phyloP scores from a whole-genome alignment of 2,329 filamentous ascomycete species.

The Magnaporthiopsis rhizophila region DNA sequence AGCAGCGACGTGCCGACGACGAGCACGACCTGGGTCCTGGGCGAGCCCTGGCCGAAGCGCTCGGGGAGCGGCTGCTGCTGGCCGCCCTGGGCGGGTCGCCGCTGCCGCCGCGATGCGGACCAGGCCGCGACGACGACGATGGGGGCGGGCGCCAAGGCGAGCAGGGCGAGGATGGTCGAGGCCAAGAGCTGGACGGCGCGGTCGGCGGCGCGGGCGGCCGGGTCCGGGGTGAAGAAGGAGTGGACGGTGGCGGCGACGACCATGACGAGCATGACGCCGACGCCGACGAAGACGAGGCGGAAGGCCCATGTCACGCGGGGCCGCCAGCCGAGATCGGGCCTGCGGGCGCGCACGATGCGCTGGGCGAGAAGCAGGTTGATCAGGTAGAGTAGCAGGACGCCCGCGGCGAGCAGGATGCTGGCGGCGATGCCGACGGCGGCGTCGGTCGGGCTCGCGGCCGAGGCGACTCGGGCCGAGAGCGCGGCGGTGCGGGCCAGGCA shows the following conservation, averaged over 20 bases:
- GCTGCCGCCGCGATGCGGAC: slow-evolving; percentile 33
- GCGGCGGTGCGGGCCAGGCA: slow-evolving; percentile 46
- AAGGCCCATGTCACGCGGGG: slow-evolving; percentile 42
- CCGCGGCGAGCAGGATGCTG: slow-evolving; percentile 63
- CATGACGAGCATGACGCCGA: slow-evolving; percentile 55
- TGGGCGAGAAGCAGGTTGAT: slow-evolving; percentile 72
- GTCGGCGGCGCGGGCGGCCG: slow-evolving; percentile 39
- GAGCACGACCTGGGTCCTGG: slow-evolving; percentile 58
- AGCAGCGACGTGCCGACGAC: slow-evolving; percentile 50
- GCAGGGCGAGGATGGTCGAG: slow-evolving; percentile 50
- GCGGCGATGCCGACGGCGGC: slow-evolving; percentile 47
- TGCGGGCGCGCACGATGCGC: slow-evolving; percentile 64
- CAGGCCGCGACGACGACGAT: slow-evolving; percentile 42
- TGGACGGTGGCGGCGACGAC: slow-evolving; percentile 58
- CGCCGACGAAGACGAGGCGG: slow-evolving; percentile 43
- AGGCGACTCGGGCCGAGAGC: slow-evolving; percentile 43
- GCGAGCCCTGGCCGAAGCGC: slow-evolving; percentile 59
- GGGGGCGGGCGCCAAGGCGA: slow-evolving; percentile 60
- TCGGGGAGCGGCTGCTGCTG: slow-evolving; percentile 25
- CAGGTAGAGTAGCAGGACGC: slow-evolving; percentile 67
- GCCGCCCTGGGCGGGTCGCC: slow-evolving; percentile 2
- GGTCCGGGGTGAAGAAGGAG: slow-evolving; percentile 57
- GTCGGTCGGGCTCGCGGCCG: slow-evolving; percentile 51
- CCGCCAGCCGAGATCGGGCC: slow-evolving; percentile 65
- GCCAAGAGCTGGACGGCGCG: slow-evolving; percentile 58